A percentile compares a stretch with the other conserved stretches of the same genome.
Conservation (phyloP, 2,329 filamentous ascomycete species). For the Aspergillus sp. region DNA sequence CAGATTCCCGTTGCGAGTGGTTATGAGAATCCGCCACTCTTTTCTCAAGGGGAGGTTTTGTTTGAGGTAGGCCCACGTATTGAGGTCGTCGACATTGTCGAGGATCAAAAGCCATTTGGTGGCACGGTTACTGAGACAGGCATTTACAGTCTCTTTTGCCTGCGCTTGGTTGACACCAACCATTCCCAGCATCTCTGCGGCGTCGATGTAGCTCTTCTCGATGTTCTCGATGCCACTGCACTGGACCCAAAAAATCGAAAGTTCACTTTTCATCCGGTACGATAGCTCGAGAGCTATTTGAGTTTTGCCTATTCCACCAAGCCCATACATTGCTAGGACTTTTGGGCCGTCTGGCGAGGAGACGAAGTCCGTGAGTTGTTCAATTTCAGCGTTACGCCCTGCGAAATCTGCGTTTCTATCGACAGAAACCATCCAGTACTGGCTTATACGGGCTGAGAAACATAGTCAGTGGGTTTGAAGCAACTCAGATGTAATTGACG, state of each 20-base stretch:
- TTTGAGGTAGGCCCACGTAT: slow-evolving; percentile 15
- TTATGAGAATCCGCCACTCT: slow-evolving; percentile 27
- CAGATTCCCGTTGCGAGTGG: slow-evolving; percentile 21
- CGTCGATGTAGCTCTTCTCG: slow-evolving; percentile 15
- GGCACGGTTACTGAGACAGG: slow-evolving; percentile 12
- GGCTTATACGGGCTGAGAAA: neutral
- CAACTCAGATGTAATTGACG: no score
- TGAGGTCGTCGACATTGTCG: slow-evolving; percentile 24
- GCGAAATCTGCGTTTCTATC: neutral
- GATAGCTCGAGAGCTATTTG: slow-evolving; percentile 28
- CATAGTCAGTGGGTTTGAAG: no score
- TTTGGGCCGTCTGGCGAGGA: neutral
- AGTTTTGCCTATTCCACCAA: slow-evolving; percentile 23
- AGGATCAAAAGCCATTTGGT: slow-evolving; percentile 24
- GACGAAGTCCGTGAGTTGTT: neutral
- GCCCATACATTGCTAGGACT: slow-evolving; percentile 6
- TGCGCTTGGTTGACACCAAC: neutral
- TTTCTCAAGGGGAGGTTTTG: slow-evolving; percentile 19
- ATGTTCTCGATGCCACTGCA: slow-evolving; percentile 20
- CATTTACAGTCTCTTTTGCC: slow-evolving; percentile 6
- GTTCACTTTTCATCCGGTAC: slow-evolving; percentile 16
- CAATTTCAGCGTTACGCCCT: neutral
- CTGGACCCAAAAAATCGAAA: slow-evolving; percentile 29
- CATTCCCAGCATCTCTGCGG: slow-evolving; percentile 6
- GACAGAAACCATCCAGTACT: neutral